phyloP scores from a whole-genome alignment of 2,329 filamentous ascomycete species.

The Penicillium capsulatum region DNA sequence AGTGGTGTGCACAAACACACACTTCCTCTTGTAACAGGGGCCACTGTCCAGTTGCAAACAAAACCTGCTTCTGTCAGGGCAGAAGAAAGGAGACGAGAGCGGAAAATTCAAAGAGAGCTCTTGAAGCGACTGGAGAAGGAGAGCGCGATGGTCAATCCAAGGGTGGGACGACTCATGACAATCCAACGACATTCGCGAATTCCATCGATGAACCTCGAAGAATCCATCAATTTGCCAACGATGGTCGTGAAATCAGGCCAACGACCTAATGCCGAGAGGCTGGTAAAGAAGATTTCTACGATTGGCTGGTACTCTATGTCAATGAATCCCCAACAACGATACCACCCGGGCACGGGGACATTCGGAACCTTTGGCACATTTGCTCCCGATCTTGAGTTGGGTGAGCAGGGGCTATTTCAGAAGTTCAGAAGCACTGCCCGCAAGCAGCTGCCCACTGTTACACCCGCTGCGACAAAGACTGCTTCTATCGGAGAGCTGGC shows the following conservation, averaged over 20 bases:
- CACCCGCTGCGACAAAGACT: background rate
- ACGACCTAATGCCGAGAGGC: background rate
- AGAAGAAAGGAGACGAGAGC: background rate
- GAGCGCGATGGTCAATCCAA: constrained; percentile 3
- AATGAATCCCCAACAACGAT: constrained; percentile 38
- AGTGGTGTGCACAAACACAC: constrained; percentile 6
- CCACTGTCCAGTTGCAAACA: background rate
- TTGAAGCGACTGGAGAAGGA: constrained; percentile 20
- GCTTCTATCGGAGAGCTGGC: constrained; percentile 27
- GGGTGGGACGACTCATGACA: constrained; percentile 27
- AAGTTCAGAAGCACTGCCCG: constrained; percentile 3
- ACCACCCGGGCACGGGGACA: constrained; percentile 42
- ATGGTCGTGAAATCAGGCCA: too few relatives aligned
- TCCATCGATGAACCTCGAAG: background rate
- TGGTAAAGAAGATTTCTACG: constrained; percentile 23
- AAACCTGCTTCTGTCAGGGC: background rate
- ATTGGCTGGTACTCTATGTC: constrained; percentile 33
- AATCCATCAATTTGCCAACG: too few relatives aligned
- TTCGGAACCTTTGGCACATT: constrained; percentile 30
- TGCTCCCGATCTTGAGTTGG: background rate
- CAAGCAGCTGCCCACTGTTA: too few relatives aligned
- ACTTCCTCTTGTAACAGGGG: constrained; percentile 31
- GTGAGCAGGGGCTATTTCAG: background rate
- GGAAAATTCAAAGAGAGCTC: background rate
- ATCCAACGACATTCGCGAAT: constrained; percentile 18